Evolutionary conservation across 257 asterid genomes (phyloP), one percentile per base, ranked within the genome.

Genomic region (Ballota nigra): DNA sequence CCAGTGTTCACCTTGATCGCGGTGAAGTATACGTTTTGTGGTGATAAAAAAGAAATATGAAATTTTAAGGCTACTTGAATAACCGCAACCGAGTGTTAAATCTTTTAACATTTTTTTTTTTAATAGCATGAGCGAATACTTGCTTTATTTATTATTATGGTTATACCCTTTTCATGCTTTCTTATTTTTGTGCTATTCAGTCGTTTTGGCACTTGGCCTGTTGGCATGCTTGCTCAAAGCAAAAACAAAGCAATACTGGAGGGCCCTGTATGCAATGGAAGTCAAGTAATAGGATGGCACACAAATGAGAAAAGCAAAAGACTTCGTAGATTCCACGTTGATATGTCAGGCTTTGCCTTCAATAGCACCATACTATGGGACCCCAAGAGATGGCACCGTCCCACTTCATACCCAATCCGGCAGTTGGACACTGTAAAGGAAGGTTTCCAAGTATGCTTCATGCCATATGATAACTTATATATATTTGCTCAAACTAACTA

Each of bases 191-290:
- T 77, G 52, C 53, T 29, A 1, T 80, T 24, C 81, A 94, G 98
- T 55, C 98, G 97, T 73, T 92, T 95, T 75, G 99, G 99, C 78
- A 86, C 94, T 55, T 95, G 99, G 99, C 99, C 99, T 52, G 98
- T 92, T 71, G 96, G 91, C 75, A 88, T 95, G 94, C 82, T 95
- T 65, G 87, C 87, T 13, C 96, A 86, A 76, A 87, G 96, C 86
- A 89, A 90, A 84, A 86, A 83, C 57, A 92, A 89, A 80, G 95
- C 85, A 0, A 85, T 85, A 47, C 69, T 95, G 63, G 98, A 89
- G 86, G 99, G 98, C 64, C 98, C 99, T 5, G 88, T 95, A 13
- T 95, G 98, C 78, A 87, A 87, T 84, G 96, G 98, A 77, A 88
- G 89, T 78, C 87, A 65, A 84, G 96, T 95, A 61, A 83, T 88